These are phyloP conservation scores for Phytophthora lateralis DNA, from an alignment of 352 stramenopile genomes.

Conservation along the genomic window DNA sequence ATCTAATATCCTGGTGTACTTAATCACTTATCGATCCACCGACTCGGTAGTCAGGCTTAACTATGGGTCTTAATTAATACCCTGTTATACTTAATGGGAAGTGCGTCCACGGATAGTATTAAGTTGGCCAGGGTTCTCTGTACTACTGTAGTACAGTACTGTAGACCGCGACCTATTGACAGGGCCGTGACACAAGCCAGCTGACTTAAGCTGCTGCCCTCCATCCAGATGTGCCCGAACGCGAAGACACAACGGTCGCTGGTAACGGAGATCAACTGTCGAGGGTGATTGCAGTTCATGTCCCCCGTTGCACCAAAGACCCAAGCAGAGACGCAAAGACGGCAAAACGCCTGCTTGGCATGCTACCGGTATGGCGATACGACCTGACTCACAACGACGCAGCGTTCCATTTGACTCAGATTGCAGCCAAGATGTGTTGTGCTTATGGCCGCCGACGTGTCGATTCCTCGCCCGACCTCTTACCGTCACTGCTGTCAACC, in stretches of 20 bases:
- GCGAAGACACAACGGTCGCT: slow-evolving; percentile 24
- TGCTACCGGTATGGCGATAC: not conserved
- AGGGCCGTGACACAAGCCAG: slow-evolving; percentile 4
- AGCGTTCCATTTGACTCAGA: slow-evolving; percentile 11
- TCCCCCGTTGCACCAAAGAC: not conserved
- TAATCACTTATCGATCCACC: too few species aligned
- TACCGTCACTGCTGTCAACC: slow-evolving; percentile 28
- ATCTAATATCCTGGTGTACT: too few species aligned
- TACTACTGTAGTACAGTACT: too few species aligned
- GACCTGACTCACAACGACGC: slow-evolving; percentile 4
- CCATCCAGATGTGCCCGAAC: slow-evolving; percentile 18
- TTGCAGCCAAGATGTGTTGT: slow-evolving; percentile 19
- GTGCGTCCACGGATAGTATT: too few species aligned
- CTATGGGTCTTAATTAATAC: too few species aligned
- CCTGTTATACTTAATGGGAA: too few species aligned
- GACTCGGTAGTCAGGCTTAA: too few species aligned
- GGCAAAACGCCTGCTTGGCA: too few species aligned
- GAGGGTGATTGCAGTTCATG: too few species aligned
- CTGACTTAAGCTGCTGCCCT: slow-evolving; percentile 24
- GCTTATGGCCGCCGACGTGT: slow-evolving; percentile 8
- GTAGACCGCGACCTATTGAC: not conserved
- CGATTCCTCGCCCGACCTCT: slow-evolving; percentile 11
- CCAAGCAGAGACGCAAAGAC: too few species aligned
- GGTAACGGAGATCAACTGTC: slow-evolving; percentile 16
- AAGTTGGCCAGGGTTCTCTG: too few species aligned